These are phyloP conservation scores for Halophytophthora polymorphica DNA, from an alignment of 352 stramenopile species.

Conservation along the genomic window DNA sequence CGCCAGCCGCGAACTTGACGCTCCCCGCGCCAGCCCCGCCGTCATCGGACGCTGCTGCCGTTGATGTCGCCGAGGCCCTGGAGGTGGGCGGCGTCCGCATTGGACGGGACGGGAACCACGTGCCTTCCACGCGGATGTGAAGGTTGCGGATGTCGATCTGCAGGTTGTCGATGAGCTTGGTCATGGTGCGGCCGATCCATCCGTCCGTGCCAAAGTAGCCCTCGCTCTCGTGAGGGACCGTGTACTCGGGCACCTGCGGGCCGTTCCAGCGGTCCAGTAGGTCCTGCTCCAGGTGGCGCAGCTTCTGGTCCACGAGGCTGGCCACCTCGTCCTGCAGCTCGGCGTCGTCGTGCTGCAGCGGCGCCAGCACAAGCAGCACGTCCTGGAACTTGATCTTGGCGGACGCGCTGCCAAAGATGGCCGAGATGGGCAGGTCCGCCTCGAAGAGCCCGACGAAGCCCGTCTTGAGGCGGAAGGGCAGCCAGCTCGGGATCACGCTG, in stretches of 20 bases:
- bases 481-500: slow-evolving; percentile 74
- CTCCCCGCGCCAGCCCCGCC: slow-evolving; percentile 5
- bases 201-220: slow-evolving; percentile 88
- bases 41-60: slow-evolving; percentile 10
- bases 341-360: slow-evolving; percentile 63
- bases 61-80: slow-evolving; percentile 6
- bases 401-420: slow-evolving; percentile 73
- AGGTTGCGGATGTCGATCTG: slow-evolving; percentile 87
- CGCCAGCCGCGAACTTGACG: slow-evolving; percentile 70
- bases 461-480: slow-evolving; percentile 84
- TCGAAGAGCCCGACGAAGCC: slow-evolving; percentile 87
- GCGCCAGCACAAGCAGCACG: slow-evolving; percentile 77
- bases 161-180: slow-evolving; percentile 89
- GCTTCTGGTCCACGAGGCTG: slow-evolving; percentile 60
- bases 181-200: slow-evolving; percentile 87
- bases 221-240: slow-evolving; percentile 68
- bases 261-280: slow-evolving; percentile 78
- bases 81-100: slow-evolving; percentile 21
- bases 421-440: slow-evolving; percentile 79
- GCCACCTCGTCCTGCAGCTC: slow-evolving; percentile 68
- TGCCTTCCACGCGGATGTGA: slow-evolving; percentile 82
- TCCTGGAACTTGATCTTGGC: slow-evolving; percentile 89
- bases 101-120: slow-evolving; percentile 46
- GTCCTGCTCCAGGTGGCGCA: slow-evolving; percentile 69
- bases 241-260: slow-evolving; percentile 60